Conservation (phyloP, 352 stramenopile genomes). For the Pythium dissotocum region DNA sequence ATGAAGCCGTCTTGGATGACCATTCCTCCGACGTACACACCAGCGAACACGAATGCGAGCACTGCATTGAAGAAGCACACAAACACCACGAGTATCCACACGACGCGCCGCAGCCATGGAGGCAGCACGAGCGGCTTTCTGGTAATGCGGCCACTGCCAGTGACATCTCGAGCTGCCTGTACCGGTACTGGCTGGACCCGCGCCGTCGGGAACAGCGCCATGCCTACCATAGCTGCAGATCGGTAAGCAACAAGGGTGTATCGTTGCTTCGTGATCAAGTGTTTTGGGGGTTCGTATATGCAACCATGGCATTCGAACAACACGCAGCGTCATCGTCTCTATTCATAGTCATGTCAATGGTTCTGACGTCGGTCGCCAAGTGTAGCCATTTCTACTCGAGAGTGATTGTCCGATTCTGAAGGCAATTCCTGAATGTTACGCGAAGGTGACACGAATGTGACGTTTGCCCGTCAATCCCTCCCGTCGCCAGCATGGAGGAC, state of each 20-base stretch:
- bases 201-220: background rate
- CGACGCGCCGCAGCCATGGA: background rate
- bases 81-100: slow-evolving; percentile 4
- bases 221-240: background rate
- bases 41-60: slow-evolving; percentile 2
- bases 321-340: too few species aligned
- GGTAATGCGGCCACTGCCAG: background rate
- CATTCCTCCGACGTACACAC: slow-evolving; percentile 5
- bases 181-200: background rate
- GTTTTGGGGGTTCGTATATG: too few species aligned
- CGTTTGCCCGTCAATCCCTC: background rate
- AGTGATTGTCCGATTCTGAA: background rate
- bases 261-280: too few species aligned
- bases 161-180: background rate
- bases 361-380: background rate
- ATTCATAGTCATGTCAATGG: too few species aligned
- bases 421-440: background rate
- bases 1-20: slow-evolving; percentile 14
- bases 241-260: too few species aligned
- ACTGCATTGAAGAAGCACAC: slow-evolving; percentile 12
- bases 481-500: slow-evolving; percentile 3
- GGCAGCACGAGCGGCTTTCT: background rate
- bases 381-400: background rate
- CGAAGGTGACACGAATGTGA: background rate
- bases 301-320: too few species aligned